phyloP scores from a whole-genome alignment of 192 early-diverging fungal species.

The Coemansia sp. region DNA sequence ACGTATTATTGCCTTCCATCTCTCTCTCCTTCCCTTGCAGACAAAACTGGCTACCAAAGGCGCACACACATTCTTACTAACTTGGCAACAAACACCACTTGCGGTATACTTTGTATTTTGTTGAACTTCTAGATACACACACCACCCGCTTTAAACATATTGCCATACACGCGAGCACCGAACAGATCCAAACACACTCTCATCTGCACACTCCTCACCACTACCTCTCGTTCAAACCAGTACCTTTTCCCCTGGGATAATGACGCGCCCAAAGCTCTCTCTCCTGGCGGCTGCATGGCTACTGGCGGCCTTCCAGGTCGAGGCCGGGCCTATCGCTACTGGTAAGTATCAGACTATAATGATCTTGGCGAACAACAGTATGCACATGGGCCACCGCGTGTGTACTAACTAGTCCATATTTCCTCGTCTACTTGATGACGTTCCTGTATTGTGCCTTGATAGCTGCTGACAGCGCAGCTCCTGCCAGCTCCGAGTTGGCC shows the following conservation, averaged over 20 bases:
- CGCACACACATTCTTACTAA: no score
- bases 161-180: no score
- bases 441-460: neutral
- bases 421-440: neutral
- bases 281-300: slow-evolving; percentile 45
- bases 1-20: no score
- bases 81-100: no score
- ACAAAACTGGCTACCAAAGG: no score
- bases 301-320: slow-evolving; percentile 30
- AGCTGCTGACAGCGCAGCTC: slow-evolving; percentile 22
- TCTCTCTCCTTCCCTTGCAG: no score
- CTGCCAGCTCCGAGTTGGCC: slow-evolving; percentile 27
- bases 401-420: no score
- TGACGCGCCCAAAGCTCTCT: slow-evolving; percentile 43
- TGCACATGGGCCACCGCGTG: no score
- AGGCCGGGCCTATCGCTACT: slow-evolving; percentile 39
- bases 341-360: slow-evolving; percentile 13
- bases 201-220: neutral
- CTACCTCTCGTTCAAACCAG: neutral
- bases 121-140: no score
- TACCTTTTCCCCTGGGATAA: slow-evolving; percentile 7
- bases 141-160: no score
- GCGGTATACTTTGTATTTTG: no score
- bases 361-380: no score
- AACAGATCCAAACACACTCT: neutral